These are phyloP conservation scores for Immersiella caudata DNA, from an alignment of 495 filamentous ascomycete species.

Conservation along the genomic window DNA sequence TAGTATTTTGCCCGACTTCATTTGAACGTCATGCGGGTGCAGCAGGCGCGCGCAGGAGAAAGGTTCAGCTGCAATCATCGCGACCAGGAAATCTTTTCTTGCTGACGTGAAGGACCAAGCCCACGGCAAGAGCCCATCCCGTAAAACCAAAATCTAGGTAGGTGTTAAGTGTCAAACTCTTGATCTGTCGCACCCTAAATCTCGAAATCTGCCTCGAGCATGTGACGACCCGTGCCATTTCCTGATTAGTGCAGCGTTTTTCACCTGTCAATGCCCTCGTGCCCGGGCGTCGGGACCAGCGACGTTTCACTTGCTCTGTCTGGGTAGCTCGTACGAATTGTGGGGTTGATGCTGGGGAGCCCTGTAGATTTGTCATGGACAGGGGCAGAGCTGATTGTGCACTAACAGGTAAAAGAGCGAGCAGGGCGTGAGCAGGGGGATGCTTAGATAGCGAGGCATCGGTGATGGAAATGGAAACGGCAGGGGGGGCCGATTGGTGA, in stretches of 20 bases:
- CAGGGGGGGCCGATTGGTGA: background rate
- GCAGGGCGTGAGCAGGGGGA: background rate
- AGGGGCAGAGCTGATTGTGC: background rate
- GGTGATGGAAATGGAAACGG: background rate
- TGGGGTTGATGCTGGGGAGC: background rate
- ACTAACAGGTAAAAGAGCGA: background rate
- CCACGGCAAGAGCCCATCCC: no score
- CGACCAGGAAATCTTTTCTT: background rate
- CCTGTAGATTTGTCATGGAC: background rate
- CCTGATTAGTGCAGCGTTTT: background rate
- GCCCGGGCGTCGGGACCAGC: background rate
- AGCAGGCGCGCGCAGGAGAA: background rate
- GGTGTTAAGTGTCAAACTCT: no score
- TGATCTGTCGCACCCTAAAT: no score
- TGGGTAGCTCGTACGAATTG: conserved; percentile 6
- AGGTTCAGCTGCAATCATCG: background rate
- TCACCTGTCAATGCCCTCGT: background rate
- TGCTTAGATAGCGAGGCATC: background rate
- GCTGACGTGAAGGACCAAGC: no score
- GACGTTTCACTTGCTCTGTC: background rate
- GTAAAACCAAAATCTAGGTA: no score
- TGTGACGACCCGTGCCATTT: background rate
- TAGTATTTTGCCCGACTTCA: background rate
- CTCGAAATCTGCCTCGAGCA: no score
- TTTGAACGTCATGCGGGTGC: background rate